A percentile compares a stretch with the other conserved stretches of the same genome.
phyloP scores from a whole-genome alignment of 805 yeast genomes.

The Ogataea trehaloabstinens region DNA sequence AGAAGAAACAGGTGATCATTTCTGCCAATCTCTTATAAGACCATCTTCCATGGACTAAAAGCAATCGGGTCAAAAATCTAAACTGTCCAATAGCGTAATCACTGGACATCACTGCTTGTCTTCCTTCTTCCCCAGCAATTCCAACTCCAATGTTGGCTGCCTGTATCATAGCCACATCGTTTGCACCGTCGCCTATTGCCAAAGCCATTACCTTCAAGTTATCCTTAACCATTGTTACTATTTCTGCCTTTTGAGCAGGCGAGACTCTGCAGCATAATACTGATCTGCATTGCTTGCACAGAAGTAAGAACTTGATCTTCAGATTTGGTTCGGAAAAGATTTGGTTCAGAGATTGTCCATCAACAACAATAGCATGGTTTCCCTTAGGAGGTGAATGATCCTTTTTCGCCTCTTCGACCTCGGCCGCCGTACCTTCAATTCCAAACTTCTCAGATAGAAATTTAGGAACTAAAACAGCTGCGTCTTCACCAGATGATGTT shows the following conservation, averaged over 20 bases:
- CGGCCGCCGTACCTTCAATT: conserved; percentile 40
- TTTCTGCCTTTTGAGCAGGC: conserved; percentile 78
- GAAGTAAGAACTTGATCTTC: conserved; percentile 56
- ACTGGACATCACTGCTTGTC: conserved; percentile 84
- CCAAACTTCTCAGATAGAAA: conserved; percentile 49
- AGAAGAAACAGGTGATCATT: conserved; percentile 77
- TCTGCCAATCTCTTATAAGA: conserved; percentile 71
- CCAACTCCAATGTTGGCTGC: conserved; percentile 85
- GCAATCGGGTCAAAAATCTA: conserved; percentile 59
- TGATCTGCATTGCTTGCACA: conserved; percentile 73
- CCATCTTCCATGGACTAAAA: conserved; percentile 84
- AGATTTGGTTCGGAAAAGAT: conserved; percentile 40
- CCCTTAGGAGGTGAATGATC: conserved; percentile 67
- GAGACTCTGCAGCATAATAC: conserved; percentile 85
- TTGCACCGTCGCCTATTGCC: conserved; percentile 85
- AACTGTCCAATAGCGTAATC: conserved; percentile 84
- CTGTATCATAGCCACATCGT: conserved; percentile 86
- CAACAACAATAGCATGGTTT: conserved; percentile 60
- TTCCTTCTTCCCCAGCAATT: conserved; percentile 83
- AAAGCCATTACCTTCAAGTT: conserved; percentile 70
- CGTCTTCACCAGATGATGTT: conserved; percentile 18
- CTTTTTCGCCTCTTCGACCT: conserved; percentile 46
- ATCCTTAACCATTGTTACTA: conserved; percentile 64
- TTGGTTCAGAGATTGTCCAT: conserved; percentile 60
- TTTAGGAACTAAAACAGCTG: conserved; percentile 36